Evolutionary conservation across 108 stramenopile species (phyloP), one percentile per base, ranked within the genome.

Genomic region (Fistulifera pelliculosa): DNA sequence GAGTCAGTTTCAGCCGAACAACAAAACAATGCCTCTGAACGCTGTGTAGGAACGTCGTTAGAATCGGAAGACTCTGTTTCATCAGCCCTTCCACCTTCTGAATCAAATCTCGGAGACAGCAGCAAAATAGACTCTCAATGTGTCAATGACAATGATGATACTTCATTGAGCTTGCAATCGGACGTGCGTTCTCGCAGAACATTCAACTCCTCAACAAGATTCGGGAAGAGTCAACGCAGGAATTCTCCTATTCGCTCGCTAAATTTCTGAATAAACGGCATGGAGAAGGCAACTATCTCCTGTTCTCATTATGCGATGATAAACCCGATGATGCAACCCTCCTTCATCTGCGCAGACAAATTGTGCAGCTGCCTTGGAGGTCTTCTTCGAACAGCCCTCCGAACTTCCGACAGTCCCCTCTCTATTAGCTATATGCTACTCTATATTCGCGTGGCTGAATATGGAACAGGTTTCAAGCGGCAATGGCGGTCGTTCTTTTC

Each of bases 371-470:
- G 53, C 77, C 68, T 4, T 79, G 80, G 86, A 65, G 64, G 23
- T 72, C 73, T 14, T 73, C 82, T 5, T 26, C 57, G 41, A 22
- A 41, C 15, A 42, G 57, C 10, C 59, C 15, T 71, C 74, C n/a
- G 66, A 66, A 45, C 84, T 75, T 10, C 85, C 85, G 10, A 68
- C 76, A 25, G 56, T 87, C 22, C 41, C 73, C 16, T 56, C 62
- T 22, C 42, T 91, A 12, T 59, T 85, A 49, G 64, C 80, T 15
- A 70, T 78, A 14, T 85, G 83, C 47, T 91, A 87, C 56, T 69
- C 75, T 0, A 48, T 91, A 2, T 77, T 84, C 51, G 79, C 85
- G 38, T 91, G 80, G 54, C 56, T 86, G 14, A 56, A 64, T 7
- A 41, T 79, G 13, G 60, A 74, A 35, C 52, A 65, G 8, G 39